These are phyloP conservation scores for Brassica balearica DNA, from an alignment of 441 rosid genomes.

Conservation along the genomic window DNA sequence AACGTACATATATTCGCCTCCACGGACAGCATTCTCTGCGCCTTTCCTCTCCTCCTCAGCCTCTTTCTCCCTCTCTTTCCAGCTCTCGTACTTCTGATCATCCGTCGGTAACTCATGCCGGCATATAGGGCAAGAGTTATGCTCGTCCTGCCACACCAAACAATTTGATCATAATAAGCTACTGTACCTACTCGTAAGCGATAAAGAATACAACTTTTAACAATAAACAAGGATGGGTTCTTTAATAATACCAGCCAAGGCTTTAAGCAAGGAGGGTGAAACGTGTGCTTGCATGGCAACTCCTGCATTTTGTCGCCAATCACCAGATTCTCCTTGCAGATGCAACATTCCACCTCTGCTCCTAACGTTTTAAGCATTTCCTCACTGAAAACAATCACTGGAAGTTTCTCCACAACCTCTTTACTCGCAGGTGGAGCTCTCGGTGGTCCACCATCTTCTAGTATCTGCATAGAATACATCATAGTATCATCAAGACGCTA, in stretches of 20 bases:
- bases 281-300: slow-evolving; percentile 89
- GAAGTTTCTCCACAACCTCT: slow-evolving; percentile 93
- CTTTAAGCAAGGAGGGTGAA: slow-evolving; percentile 92
- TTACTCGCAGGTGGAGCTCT: slow-evolving; percentile 96
- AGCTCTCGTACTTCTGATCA: slow-evolving; percentile 85
- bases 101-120: slow-evolving; percentile 87
- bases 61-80: slow-evolving; percentile 92
- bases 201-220: not conserved
- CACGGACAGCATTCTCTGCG: slow-evolving; percentile 88
- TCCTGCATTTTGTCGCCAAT: slow-evolving; percentile 90
- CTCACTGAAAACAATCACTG: slow-evolving; percentile 64
- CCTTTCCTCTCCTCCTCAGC: slow-evolving; percentile 91
- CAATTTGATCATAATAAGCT: slow-evolving; percentile 13
- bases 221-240: not conserved
- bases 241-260: slow-evolving; percentile 68
- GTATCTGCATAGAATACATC: slow-evolving; percentile 32
- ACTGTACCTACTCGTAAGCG: not conserved
- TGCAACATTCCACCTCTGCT: slow-evolving; percentile 78
- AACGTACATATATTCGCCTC: slow-evolving; percentile 90
- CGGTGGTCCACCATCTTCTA: slow-evolving; percentile 55
- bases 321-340: slow-evolving; percentile 84
- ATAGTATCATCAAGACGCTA: not conserved
- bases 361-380: slow-evolving; percentile 71
- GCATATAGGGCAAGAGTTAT: slow-evolving; percentile 96
- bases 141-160: slow-evolving; percentile 67